A percentile compares a stretch with the other conserved stretches of the same genome.
These are phyloP conservation scores for Amphichorda felina DNA, from an alignment of 2,329 filamentous ascomycete genomes.

Conservation along the genomic window DNA sequence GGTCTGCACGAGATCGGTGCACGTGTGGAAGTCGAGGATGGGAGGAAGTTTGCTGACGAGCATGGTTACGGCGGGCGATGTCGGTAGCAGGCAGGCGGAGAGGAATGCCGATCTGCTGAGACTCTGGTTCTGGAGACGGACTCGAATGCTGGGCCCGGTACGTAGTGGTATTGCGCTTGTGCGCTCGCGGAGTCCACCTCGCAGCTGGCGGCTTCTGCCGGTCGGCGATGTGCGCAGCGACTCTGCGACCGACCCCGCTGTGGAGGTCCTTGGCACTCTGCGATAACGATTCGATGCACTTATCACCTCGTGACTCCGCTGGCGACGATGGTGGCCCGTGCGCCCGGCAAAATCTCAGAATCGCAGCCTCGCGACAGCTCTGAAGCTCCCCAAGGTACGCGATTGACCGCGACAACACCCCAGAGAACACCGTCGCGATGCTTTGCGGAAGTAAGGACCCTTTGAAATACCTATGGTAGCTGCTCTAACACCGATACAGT, in stretches of 20 bases:
- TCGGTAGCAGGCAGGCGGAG: too few relatives aligned
- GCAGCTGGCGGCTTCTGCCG: too few relatives aligned
- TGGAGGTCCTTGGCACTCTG: too few relatives aligned
- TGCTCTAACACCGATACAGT: constrained; percentile 38
- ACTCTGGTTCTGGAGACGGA: too few relatives aligned
- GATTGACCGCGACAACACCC: constrained; percentile 2
- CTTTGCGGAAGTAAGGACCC: constrained; percentile 32
- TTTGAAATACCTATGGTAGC: constrained; percentile 1
- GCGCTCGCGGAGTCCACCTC: too few relatives aligned
- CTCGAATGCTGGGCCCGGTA: too few relatives aligned
- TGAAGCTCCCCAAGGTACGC: not conserved
- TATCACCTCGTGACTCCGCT: constrained; percentile 16
- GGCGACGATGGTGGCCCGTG: constrained; percentile 12
- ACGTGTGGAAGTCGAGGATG: constrained; percentile 40
- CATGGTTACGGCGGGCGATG: constrained; percentile 7
- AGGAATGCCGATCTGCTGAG: too few relatives aligned
- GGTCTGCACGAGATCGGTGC: constrained; percentile 40
- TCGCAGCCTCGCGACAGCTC: constrained; percentile 2
- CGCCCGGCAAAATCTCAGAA: constrained; percentile 16
- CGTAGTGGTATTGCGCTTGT: too few relatives aligned
- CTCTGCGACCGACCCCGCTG: too few relatives aligned
- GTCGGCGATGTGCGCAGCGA: too few relatives aligned
- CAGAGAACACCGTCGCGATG: constrained; percentile 22
- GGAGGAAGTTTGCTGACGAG: constrained; percentile 34
- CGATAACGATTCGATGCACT: constrained; percentile 7